Evolutionary conservation across 768 basidiomycete genomes (phyloP), one percentile per base, ranked within the genome.

Genomic region (Phylloporus scabripes): DNA sequence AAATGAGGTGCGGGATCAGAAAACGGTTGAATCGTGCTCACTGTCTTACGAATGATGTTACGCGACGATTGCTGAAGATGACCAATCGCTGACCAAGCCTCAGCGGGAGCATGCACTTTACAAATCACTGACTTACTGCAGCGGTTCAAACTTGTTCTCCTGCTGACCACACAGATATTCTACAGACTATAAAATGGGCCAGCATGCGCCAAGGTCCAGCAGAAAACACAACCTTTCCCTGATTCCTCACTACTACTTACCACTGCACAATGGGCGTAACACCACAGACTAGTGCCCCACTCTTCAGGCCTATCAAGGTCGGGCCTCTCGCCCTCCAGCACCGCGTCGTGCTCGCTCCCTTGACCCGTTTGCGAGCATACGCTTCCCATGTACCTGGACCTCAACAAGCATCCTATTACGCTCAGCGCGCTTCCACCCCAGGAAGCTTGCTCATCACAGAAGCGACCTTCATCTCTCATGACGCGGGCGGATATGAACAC

Each of bases 391-490:
- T 73, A 4, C 73, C 64, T 2, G 64, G 69, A 2, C 68, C 67
- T 8, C 51, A 74, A 4, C 67, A 69, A 18, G 60, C 67, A 34
- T 63, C 69, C n/a, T 80, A 79, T 60, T 81, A 80, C 54, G 46
- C 63, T 2, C 80, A 81, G 55, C 73, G 80, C 0, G 70, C 66
- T 5, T 65, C 67, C 29, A 55, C 62, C 0, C 73, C 76, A 0
- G 82, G 82, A 0, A 81, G 77, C 0, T 63, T 85, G 9, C 63
- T 81, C 38, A 72, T 87, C 48, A 64, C 79, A 2, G 82, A 86
- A 62, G 82, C 72, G 0, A 80, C 80, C 2, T 66, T 74, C 45
- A 75, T 86, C 42, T 72, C 76, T 0, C 60, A 15, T 1, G 56
- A 72, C 12, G 80, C 81, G 0, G 79, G 76, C 3, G 82, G 80